Evolutionary conservation across 2,329 filamentous ascomycete genomes (phyloP), one percentile per base, ranked within the genome.

Genomic region (Didymosphaeria variabile): DNA sequence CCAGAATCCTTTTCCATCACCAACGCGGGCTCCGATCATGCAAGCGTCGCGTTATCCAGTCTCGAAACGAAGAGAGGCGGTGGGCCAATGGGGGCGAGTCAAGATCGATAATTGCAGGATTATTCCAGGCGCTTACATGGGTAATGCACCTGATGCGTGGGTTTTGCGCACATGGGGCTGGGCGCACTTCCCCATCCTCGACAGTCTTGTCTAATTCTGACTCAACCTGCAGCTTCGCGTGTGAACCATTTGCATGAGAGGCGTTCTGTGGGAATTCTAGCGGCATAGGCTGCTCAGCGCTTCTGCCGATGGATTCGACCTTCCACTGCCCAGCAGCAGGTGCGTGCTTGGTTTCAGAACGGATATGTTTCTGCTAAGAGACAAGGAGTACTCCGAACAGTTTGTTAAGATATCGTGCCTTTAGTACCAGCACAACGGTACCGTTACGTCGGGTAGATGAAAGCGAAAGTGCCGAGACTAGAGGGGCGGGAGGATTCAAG

Each of bases 381-480:
- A 45, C 42, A 45, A 23, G 42, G 42, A 45, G n/a, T 23, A 45
- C 8, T 23, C 19, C 19, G 9, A 21, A 10, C n/a, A 13, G 7
- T 13, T 23, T 23, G 6, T 45, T 45, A 19, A 21, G 10, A 26
- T 5, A 26, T 26, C 49, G 38, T 40, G 49, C 46, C 31, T 13
- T 52, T n/a, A 52, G 21, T 51, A 51, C 31, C 47, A n/a, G 9
- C 34, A 19, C 47, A 34, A 36, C 12, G 29, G 47, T 10, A 12
- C 47, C 7, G 17, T 17, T 10, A 29, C 31, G 19, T 52, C 49
- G 49, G 49, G 19, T 23, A 52, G 19, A 52, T 52, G 49, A 40
- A 36, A n/a, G 49, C 49, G 49, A 23, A 52, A 52, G 32, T 52
- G 49, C 49, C 49, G 49, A 52, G 49, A 36, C 34, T 21, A 53